A percentile compares a stretch with the other conserved stretches of the same genome.
Evolutionary conservation across 1,284 basidiomycete genomes (phyloP).

Genomic region (Peniophora sp.): DNA sequence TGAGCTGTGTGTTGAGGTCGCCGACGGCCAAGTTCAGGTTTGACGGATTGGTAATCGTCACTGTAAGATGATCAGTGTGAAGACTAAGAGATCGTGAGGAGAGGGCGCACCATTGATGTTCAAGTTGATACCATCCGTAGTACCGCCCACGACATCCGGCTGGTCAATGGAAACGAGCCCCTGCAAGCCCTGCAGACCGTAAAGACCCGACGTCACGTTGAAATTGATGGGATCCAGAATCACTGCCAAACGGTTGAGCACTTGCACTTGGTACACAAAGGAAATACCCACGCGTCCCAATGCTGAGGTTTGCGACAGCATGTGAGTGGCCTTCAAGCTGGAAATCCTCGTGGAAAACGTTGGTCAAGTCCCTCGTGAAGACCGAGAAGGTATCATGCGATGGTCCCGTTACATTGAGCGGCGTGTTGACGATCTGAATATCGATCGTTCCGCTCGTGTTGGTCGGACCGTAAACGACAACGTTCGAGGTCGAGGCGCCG

Average conservation of each 20-base stretch:
- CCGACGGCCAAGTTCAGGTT: slow-evolving; percentile 56
- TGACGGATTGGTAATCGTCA: slow-evolving; percentile 67
- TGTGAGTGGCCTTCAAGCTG: slow-evolving; percentile 55
- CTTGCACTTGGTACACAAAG: no score
- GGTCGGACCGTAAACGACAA: slow-evolving; percentile 41
- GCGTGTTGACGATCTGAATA: slow-evolving; percentile 54
- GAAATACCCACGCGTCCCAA: slow-evolving; percentile 34
- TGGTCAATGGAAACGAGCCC: slow-evolving; percentile 48
- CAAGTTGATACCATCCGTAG: slow-evolving; percentile 51
- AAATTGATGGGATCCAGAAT: slow-evolving; percentile 71
- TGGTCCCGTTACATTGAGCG: slow-evolving; percentile 41
- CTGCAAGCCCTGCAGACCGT: slow-evolving; percentile 58
- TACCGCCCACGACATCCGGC: slow-evolving; percentile 70
- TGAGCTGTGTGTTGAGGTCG: slow-evolving; percentile 56
- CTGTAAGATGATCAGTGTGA: slow-evolving; percentile 19
- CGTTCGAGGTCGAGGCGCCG: slow-evolving; percentile 50
- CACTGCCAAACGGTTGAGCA: slow-evolving; percentile 21
- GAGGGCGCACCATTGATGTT: slow-evolving; percentile 42
- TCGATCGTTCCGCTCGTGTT: slow-evolving; percentile 63
- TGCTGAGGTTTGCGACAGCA: slow-evolving; percentile 58
- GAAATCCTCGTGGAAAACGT: slow-evolving; percentile 40
- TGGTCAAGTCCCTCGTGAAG: slow-evolving; percentile 56
- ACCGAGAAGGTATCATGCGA: slow-evolving; percentile 45
- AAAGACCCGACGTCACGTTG: slow-evolving; percentile 60
- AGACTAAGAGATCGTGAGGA: background rate